Evolutionary conservation across 192 early-diverging fungal species (phyloP).

Genomic region (Backusella westeae): DNA sequence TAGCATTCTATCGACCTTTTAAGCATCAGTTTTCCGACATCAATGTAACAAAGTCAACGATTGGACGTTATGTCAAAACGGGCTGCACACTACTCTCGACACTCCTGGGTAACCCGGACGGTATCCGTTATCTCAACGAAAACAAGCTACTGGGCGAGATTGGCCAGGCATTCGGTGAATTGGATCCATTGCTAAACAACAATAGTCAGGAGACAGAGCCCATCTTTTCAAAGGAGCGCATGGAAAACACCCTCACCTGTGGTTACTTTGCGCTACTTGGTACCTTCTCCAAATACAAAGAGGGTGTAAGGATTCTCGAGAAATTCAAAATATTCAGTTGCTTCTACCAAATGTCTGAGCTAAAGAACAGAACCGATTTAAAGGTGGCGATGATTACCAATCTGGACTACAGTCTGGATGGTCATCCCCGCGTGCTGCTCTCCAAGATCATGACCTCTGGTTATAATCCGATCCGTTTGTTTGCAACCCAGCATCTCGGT

Average conservation of each 20-base stretch:
- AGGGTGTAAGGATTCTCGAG: constrained; percentile 66
- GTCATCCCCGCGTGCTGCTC: constrained; percentile 74
- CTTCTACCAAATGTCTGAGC: constrained; percentile 75
- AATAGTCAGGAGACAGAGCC: constrained; percentile 48
- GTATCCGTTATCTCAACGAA: constrained; percentile 65
- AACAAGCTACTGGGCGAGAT: constrained; percentile 71
- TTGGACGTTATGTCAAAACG: constrained; percentile 48
- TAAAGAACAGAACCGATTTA: constrained; percentile 76
- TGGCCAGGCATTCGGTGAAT: constrained; percentile 66
- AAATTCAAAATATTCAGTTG: constrained; percentile 78
- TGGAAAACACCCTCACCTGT: constrained; percentile 67
- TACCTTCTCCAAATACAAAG: constrained; percentile 55
- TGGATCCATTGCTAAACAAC: constrained; percentile 62
- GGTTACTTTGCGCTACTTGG: constrained; percentile 83
- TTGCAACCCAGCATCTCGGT: constrained; percentile 72
- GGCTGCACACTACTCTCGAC: constrained; percentile 72
- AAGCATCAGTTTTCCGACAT: constrained; percentile 72
- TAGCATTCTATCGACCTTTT: constrained; percentile 72
- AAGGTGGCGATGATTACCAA: constrained; percentile 68
- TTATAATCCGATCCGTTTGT: constrained; percentile 76
- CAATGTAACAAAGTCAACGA: constrained; percentile 43
- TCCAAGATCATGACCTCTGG: constrained; percentile 86
- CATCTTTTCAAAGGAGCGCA: constrained; percentile 72
- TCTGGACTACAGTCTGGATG: constrained; percentile 77
- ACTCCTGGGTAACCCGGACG: constrained; percentile 59